Evolutionary conservation across 139 green algal species (phyloP).

Genomic region (Volvox reticuliferus): DNA sequence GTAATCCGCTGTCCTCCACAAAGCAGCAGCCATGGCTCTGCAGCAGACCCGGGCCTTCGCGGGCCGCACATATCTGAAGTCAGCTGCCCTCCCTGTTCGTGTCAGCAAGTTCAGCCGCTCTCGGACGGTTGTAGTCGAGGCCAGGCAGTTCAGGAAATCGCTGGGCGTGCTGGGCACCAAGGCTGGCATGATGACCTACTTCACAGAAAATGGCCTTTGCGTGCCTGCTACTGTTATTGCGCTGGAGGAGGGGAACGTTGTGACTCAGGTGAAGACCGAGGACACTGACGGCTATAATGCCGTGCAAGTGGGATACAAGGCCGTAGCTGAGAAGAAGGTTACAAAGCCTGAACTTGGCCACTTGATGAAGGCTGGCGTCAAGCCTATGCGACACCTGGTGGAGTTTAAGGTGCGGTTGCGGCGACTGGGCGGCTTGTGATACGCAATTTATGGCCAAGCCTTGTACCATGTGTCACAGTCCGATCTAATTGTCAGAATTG

Average conservation of each 20-base stretch:
- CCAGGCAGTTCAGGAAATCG: slow-evolving; percentile 42
- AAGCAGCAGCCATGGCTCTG: slow-evolving; percentile 38
- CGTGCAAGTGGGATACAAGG: slow-evolving; percentile 88
- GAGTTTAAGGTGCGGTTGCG: slow-evolving; percentile 90
- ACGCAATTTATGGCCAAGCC: too few species aligned
- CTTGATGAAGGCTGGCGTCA: slow-evolving; percentile 86
- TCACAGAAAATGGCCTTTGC: slow-evolving; percentile 88
- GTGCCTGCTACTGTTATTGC: slow-evolving; percentile 94
- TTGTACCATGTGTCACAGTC: too few species aligned
- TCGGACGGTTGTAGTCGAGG: slow-evolving; percentile 33
- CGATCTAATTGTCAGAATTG: too few species aligned
- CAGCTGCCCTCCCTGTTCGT: slow-evolving; percentile 8
- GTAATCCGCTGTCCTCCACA: not conserved
- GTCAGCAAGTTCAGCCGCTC: slow-evolving; percentile 10
- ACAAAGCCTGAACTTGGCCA: slow-evolving; percentile 96
- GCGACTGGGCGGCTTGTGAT: slow-evolving; percentile 19
- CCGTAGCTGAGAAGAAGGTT: slow-evolving; percentile 83
- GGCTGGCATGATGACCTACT: slow-evolving; percentile 97
- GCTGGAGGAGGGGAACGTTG: slow-evolving; percentile 92
- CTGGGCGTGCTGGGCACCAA: slow-evolving; percentile 95
- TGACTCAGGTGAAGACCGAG: slow-evolving; percentile 94
- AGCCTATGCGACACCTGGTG: slow-evolving; percentile 85
- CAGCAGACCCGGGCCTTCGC: slow-evolving; percentile 37
- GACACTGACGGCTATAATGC: slow-evolving; percentile 96
- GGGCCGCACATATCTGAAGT: not conserved